Evolutionary conservation across 1,284 basidiomycete species (phyloP).

Genomic region (Marasmius oreades): DNA sequence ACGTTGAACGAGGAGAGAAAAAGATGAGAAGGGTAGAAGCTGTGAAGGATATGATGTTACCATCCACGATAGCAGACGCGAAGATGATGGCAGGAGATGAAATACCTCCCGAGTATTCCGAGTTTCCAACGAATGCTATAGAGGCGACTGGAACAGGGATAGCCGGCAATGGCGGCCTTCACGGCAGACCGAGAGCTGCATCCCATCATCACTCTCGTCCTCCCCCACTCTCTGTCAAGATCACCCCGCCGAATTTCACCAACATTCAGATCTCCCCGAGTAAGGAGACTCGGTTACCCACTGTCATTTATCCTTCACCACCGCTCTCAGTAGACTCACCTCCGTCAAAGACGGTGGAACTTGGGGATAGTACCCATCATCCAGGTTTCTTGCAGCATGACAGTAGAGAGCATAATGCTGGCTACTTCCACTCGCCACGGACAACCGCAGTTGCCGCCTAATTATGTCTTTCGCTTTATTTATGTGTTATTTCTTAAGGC

Average conservation of each 20-base stretch:
- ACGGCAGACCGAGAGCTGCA: conserved; percentile 32
- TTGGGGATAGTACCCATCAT: background rate
- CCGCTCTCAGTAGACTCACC: background rate
- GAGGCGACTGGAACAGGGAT: conserved; percentile 29
- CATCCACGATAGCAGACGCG: conserved; percentile 60
- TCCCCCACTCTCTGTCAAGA: conserved; percentile 23
- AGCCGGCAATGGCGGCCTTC: conserved; percentile 25
- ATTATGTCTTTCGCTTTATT: background rate
- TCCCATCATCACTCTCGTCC: conserved; percentile 19
- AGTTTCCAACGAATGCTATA: conserved; percentile 19
- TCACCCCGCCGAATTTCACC: conserved; percentile 17
- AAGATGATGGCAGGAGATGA: conserved; percentile 41
- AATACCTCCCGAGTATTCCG: conserved; percentile 28
- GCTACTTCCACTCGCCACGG: background rate
- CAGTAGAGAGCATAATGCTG: background rate
- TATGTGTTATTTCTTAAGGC: no score
- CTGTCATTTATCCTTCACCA: background rate
- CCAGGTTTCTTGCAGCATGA: background rate
- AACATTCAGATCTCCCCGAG: background rate
- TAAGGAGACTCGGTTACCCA: background rate
- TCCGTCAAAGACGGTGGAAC: background rate
- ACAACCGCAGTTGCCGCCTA: background rate
- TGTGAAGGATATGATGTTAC: conserved; percentile 67
- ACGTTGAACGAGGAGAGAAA: conserved; percentile 92
- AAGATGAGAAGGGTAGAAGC: conserved; percentile 85